Conservation (phyloP, 306 rosid genomes). For the Vachellia collinsii region DNA sequence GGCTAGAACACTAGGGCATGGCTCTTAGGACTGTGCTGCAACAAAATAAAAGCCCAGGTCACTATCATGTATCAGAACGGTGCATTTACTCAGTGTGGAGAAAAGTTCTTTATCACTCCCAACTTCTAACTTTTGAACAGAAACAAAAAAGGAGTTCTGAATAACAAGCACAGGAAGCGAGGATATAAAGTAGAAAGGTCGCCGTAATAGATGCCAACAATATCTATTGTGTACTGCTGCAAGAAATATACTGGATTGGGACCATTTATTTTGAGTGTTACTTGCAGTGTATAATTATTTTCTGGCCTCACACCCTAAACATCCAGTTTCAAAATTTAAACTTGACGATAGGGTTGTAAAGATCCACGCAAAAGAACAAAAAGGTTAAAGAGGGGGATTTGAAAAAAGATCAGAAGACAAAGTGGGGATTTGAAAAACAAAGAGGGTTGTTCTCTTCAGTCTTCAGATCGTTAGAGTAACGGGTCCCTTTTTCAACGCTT, state of each 20-base stretch:
- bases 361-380: slow-evolving; percentile 33
- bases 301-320: not conserved
- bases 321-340: slow-evolving; percentile 44
- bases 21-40: not conserved
- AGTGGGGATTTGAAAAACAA: slow-evolving; percentile 4
- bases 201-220: slow-evolving; percentile 48
- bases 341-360: slow-evolving; percentile 14
- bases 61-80: slow-evolving; percentile 36
- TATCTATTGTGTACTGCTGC: slow-evolving; percentile 40
- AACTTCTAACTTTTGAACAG: slow-evolving; percentile 14
- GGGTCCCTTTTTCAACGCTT: slow-evolving; percentile 4
- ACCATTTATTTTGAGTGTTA: not conserved
- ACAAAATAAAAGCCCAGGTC: slow-evolving; percentile 38
- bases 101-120: slow-evolving; percentile 5
- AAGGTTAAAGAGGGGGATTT: not conserved
- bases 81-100: slow-evolving; percentile 35
- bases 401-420: slow-evolving; percentile 31
- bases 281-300: not conserved
- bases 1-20: not conserved
- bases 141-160: slow-evolving; percentile 18
- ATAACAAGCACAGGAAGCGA: slow-evolving; percentile 31
- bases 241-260: slow-evolving; percentile 28
- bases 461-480: not conserved
- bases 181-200: slow-evolving; percentile 51
- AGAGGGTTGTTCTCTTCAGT: slow-evolving; percentile 4